Base-by-base conservation (phyloP, 2,329 filamentous ascomycete species). In the Aschersonia sp. region DNA sequence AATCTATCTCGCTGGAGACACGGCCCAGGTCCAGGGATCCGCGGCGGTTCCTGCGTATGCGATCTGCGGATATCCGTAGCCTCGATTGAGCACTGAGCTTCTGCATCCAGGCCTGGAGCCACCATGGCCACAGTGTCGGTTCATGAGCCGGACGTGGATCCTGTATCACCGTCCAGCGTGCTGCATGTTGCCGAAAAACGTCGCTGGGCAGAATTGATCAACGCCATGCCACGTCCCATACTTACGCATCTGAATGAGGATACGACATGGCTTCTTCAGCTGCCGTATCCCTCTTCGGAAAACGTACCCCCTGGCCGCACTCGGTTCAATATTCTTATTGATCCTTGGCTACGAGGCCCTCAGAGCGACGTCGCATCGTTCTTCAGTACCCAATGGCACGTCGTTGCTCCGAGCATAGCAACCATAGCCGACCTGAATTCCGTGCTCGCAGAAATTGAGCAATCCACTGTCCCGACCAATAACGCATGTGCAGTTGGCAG, bases 171-270 rank as follows among this genome's bases (percentile, higher is more conserved):
- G 41, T 46, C 39, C 33, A 46, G 37, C 41, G 44, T 37, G 35
- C 35, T 46, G 32, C 51, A 51, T 39, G 51, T 56, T 45, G 49
- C 50, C 12, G 50, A 53, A 46, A 32, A 50, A 8, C 33, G 52
- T 30, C 43, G 46, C 42, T 59, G 56, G 55, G 44, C 55, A 5
- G 35, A n/a, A 29, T 47, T 53, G 22, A 55, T 56, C 11, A 53
- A 48, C 50, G 40, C 47, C 32, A 42, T 47, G 2, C 51, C 46
- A 4, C 58, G 61, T 10, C 63, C 67, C 11, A 51, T 83, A 41
- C 68, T 85, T 7, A 74, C 76, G 46, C 79, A 83, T 59, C 67
- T 84, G 33, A 83, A 83, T 59, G 79, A 74, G 54, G 79, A 84
- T 62, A 81, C 78, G 5, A 77, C 73, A 29, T 84, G 80, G 79